These are phyloP conservation scores for Cercospora brassicicola DNA, from an alignment of 2,329 filamentous ascomycete species.

Conservation along the genomic window DNA sequence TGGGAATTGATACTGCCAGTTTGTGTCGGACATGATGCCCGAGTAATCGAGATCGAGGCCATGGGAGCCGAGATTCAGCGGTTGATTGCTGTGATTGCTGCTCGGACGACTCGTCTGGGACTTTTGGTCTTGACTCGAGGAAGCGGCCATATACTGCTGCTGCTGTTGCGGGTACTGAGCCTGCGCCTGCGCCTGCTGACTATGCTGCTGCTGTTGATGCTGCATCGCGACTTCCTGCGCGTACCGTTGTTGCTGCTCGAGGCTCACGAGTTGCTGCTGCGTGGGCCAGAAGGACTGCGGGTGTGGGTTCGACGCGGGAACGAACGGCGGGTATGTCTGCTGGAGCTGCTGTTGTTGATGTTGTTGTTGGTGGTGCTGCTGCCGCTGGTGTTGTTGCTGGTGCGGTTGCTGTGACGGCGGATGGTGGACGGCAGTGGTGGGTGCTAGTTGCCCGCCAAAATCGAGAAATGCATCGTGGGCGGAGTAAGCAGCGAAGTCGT, in stretches of 20 bases:
- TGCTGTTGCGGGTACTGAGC: slow-evolving; percentile 25
- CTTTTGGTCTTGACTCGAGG: slow-evolving; percentile 29
- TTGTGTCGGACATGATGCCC: slow-evolving; percentile 36
- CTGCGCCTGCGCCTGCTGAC: slow-evolving; percentile 27
- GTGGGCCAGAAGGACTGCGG: slow-evolving; percentile 8
- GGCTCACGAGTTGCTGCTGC: slow-evolving; percentile 19
- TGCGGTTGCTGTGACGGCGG: slow-evolving; percentile 29
- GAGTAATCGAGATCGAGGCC: slow-evolving; percentile 39
- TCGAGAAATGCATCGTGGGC: slow-evolving; percentile 44
- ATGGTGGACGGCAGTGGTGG: slow-evolving; percentile 28
- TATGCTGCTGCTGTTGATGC: slow-evolving; percentile 27
- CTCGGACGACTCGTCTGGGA: slow-evolving; percentile 32
- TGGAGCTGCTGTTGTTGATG: slow-evolving; percentile 14
- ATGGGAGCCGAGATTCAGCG: slow-evolving; percentile 35
- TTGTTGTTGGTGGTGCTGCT: not conserved
- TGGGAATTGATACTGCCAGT: slow-evolving; percentile 49
- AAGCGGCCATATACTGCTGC: slow-evolving; percentile 24
- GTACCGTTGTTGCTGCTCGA: slow-evolving; percentile 24
- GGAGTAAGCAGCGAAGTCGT: slow-evolving; percentile 44
- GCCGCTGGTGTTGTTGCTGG: slow-evolving; percentile 20
- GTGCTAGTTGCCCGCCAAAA: slow-evolving; percentile 36
- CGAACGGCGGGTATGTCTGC: slow-evolving; percentile 4
- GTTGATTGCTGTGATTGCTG: slow-evolving; percentile 35
- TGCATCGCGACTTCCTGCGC: slow-evolving; percentile 30
- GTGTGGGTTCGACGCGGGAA: slow-evolving; percentile 3